Evolutionary conservation across 164 flowering plant species (phyloP), one percentile per base, ranked within the genome.

Genomic region (Saururus chinensis): DNA sequence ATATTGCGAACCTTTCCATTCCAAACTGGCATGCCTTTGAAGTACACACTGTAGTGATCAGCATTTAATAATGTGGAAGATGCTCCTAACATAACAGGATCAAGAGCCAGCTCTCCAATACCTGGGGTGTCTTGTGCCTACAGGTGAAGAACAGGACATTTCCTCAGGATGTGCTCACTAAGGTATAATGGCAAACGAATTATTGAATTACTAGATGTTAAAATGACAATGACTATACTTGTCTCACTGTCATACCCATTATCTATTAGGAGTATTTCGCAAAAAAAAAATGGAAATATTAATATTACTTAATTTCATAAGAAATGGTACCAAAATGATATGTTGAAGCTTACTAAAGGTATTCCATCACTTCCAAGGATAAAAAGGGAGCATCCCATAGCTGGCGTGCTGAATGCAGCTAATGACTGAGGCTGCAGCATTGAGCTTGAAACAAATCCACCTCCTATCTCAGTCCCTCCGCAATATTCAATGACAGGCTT

Each of bases 401-500:
- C 89, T 26, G 99, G 89, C 55, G 99, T 93, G 73, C 99, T 93
- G 61, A 93, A 88, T 71, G 99, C 89, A 64, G 97, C 80, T 73
- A 93, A 71, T 57, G 95, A 82, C 53, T 90, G 99, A 66, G 82
- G 53, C 78, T 93, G 99, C 73, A 90, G 63, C 54, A 93, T 58
- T 22, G 96, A 88, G 16, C 99, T 97, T 23, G 88, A 56, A 57
- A 83, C 77, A 77, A 90, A 93, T 60, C 81, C 97, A 72, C 99
- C 99, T 53, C 97, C 97, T 72, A 93, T 88, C 77, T 93, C 96
- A 10, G 96, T 93, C 22, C 99, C 99, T 57, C 97, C 99, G 80
- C 99, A 93, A 74, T 85, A 90, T 72, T 93, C 99, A 59, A 90
- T 87, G 42, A 93, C 68, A 63, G 99, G 99, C 71, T 85, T 90